These are phyloP conservation scores for Stachybotrys chartarum DNA, from an alignment of 2,329 filamentous ascomycete genomes.

Conservation along the genomic window DNA sequence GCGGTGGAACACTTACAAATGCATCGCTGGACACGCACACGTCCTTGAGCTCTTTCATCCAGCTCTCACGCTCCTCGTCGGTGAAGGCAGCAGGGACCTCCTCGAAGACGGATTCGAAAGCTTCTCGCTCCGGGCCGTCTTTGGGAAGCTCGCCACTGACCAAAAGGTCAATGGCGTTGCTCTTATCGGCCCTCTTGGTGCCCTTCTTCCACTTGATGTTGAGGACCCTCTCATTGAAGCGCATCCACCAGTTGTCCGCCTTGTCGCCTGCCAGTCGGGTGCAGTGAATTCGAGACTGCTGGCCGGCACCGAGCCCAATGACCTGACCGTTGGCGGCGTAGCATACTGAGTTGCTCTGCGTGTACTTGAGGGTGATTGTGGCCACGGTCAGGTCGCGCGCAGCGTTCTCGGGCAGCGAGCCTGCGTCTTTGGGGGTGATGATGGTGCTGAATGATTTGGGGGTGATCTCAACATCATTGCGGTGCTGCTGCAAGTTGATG, in stretches of 20 bases:
- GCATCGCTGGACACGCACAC: conserved; percentile 91
- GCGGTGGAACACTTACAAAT: conserved; percentile 61
- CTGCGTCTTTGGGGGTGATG: conserved; percentile 75
- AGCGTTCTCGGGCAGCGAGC: conserved; percentile 68
- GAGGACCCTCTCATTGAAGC: conserved; percentile 87
- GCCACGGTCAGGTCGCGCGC: conserved; percentile 87
- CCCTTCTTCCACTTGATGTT: conserved; percentile 95
- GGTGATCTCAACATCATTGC: conserved; percentile 84
- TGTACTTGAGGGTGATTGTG: conserved; percentile 97
- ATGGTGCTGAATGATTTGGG: conserved; percentile 80
- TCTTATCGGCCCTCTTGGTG: conserved; percentile 93
- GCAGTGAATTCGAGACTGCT: conserved; percentile 98
- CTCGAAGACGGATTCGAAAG: conserved; percentile 86
- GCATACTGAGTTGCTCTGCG: conserved; percentile 97
- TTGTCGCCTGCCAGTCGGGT: conserved; percentile 96
- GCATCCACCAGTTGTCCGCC: conserved; percentile 99
- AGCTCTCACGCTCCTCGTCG: conserved; percentile 73
- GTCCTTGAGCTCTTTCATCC: conserved; percentile 73
- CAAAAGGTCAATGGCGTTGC: conserved; percentile 93
- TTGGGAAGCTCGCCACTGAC: conserved; percentile 86
- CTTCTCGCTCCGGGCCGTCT: conserved; percentile 73
- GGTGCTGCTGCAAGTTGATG: conserved; percentile 79
- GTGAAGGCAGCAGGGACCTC: conserved; percentile 80
- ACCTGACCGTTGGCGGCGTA: conserved; percentile 93
- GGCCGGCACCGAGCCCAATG: conserved; percentile 87